A percentile compares a stretch with the other conserved stretches of the same genome.
Conservation (phyloP, 352 stramenopile genomes). For the Globisporangium splendens region DNA sequence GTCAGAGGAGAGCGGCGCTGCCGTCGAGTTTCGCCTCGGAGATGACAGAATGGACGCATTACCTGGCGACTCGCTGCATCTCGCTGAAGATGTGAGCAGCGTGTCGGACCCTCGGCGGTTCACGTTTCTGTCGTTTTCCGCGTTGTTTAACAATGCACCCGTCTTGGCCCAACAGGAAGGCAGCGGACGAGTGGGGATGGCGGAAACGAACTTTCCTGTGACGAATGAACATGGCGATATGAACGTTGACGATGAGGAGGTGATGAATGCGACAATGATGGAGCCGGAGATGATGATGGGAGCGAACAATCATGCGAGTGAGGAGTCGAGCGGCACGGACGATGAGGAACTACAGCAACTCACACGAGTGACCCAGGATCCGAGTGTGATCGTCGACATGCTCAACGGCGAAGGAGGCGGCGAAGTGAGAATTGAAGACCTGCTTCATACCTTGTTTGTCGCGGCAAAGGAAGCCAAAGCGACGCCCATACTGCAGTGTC, state of each 20-base stretch:
- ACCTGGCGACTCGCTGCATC: too few species aligned
- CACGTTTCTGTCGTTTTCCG: neutral
- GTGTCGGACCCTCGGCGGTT: neutral
- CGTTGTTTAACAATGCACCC: neutral
- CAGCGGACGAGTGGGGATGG: neutral
- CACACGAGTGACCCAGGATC: slow-evolving; percentile 53
- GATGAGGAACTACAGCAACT: slow-evolving; percentile 75
- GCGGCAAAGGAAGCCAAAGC: slow-evolving; percentile 50
- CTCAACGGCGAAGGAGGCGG: slow-evolving; percentile 28
- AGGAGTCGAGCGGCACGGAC: slow-evolving; percentile 75
- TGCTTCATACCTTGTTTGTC: slow-evolving; percentile 54
- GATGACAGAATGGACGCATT: neutral
- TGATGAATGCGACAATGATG: slow-evolving; percentile 17
- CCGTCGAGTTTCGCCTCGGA: neutral
- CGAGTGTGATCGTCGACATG: slow-evolving; percentile 16
- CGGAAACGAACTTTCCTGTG: neutral
- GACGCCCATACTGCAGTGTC: slow-evolving; percentile 49
- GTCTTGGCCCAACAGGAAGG: neutral
- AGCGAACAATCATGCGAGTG: slow-evolving; percentile 19
- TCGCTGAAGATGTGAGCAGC: neutral
- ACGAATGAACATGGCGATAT: slow-evolving; percentile 1
- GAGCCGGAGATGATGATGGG: slow-evolving; percentile 9
- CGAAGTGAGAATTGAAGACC: slow-evolving; percentile 62
- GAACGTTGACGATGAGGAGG: slow-evolving; percentile 16
- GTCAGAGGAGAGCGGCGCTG: neutral